A percentile compares a stretch with the other conserved stretches of the same genome.
Conservation (phyloP, 768 basidiomycete genomes). For the Xerocomellus amylosporus region DNA sequence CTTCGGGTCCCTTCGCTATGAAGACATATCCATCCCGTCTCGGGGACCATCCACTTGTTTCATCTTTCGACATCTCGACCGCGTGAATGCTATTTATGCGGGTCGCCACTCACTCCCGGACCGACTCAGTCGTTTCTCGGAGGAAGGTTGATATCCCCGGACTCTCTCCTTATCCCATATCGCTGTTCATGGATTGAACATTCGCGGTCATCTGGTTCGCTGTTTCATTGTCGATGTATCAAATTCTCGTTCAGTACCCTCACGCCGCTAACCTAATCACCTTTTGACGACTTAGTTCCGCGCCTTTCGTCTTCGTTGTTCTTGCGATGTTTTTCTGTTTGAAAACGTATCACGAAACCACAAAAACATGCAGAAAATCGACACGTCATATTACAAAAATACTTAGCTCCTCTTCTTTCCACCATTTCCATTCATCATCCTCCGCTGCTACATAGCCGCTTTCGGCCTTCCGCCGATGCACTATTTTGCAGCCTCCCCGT, state of each 20-base stretch:
- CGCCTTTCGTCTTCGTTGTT: constrained; percentile 34
- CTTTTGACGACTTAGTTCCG: constrained; percentile 38
- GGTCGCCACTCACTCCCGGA: constrained; percentile 15
- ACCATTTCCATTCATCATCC: constrained; percentile 28
- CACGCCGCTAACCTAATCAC: constrained; percentile 36
- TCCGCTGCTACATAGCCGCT: constrained; percentile 15
- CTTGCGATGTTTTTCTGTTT: constrained; percentile 36
- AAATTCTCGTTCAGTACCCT: constrained; percentile 30
- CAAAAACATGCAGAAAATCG: constrained; percentile 38
- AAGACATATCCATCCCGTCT: constrained; percentile 70
- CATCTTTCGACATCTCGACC: constrained; percentile 28
- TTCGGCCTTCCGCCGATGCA: constrained; percentile 10
- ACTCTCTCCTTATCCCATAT: constrained; percentile 29
- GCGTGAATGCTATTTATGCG: constrained; percentile 34
- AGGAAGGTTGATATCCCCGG: constrained; percentile 32
- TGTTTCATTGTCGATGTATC: constrained; percentile 34
- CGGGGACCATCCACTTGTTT: constrained; percentile 38
- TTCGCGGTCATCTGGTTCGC: constrained; percentile 24
- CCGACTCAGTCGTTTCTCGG: constrained; percentile 26
- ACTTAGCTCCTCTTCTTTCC: constrained; percentile 37
- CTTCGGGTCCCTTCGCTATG: constrained; percentile 30
- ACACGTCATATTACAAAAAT: constrained; percentile 48
- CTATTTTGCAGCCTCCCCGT: not conserved
- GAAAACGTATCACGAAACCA: constrained; percentile 32
- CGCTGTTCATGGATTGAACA: constrained; percentile 39